Evolutionary conservation across 805 yeast genomes (phyloP), one percentile per base, ranked within the genome.

Genomic region (Monosporozyma aerobia): DNA sequence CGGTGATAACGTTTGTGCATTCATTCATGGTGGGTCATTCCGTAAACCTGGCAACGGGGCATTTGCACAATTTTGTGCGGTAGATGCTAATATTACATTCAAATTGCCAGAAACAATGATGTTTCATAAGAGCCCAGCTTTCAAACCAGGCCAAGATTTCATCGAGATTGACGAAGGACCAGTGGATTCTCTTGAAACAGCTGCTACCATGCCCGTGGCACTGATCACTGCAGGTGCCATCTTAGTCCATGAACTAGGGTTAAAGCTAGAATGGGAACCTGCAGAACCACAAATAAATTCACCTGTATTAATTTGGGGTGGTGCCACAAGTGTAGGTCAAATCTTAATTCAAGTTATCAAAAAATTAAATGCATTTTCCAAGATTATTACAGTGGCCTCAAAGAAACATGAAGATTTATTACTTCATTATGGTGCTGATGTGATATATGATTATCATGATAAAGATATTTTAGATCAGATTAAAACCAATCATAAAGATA

Each of bases 301-400:
- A 51, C 70, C 70, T 52, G 57, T 81, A 29, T 63, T 82, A 47
- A 71, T 82, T 51, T 80, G 84, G 82, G 83, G 85, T 60, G 90
- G 87, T 57, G 79, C 88, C n/a, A 75, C 86, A 16, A 75, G 85
- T 23, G 75, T 82, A 10, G 90, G 89, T 16, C 70, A 69, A 47
- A 47, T 70, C 16, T 80, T 81, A 13, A 75, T 82, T 50, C 90
- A 85, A 71, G 56, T 81, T 41, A 83, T 83, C 16, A 77, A 77
- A 56, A 60, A 69, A 30, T 56, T 77, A 14, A 59, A 60, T 41
- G 79, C 77, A 13, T 73, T 61, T 57, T 51, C 58, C 6, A 72
- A 71, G 39, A 76, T 78, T 49, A 67, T 76, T 49, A 74, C 76
- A 3, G 75, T 78, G 27, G 81, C 85, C 10, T 76, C 82, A 3